Conservation (phyloP, 306 rosid species). For the Geum urbanum region DNA sequence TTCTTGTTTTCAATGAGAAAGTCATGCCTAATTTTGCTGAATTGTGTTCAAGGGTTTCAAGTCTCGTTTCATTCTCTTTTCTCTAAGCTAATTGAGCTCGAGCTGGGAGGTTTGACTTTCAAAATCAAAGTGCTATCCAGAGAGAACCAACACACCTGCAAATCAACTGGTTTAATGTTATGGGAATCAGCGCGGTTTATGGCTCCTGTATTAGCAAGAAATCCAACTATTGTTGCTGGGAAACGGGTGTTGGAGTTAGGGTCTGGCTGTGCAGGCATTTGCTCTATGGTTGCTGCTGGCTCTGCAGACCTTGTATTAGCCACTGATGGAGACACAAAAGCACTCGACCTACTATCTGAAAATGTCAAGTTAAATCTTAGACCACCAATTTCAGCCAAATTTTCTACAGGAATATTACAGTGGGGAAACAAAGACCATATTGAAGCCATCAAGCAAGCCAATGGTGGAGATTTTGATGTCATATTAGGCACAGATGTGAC, state of each 20-base stretch:
- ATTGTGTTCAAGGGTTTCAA: constrained; percentile 2
- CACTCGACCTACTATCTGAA: constrained; percentile 59
- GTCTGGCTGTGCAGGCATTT: constrained; percentile 79
- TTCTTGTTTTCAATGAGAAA: neutral
- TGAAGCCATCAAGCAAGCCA: constrained; percentile 52
- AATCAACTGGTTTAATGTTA: constrained; percentile 83
- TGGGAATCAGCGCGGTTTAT: constrained; percentile 94
- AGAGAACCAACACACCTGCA: constrained; percentile 88
- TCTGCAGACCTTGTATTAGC: constrained; percentile 62
- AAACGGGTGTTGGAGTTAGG: constrained; percentile 85
- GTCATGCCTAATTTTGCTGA: neutral
- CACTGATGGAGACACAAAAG: constrained; percentile 73
- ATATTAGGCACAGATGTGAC: constrained; percentile 88
- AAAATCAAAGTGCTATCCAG: constrained; percentile 60
- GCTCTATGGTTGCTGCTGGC: constrained; percentile 70
- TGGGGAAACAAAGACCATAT: constrained; percentile 76
- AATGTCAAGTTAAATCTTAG: constrained; percentile 62
- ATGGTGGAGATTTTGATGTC: constrained; percentile 56
- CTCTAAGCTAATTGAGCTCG: constrained; percentile 46
- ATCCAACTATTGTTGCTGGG: constrained; percentile 62
- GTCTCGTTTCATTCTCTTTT: constrained; percentile 5
- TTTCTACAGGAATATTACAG: constrained; percentile 41
- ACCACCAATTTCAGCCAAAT: constrained; percentile 39
- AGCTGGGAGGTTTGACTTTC: constrained; percentile 51
- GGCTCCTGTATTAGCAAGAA: constrained; percentile 73